These are phyloP conservation scores for Nepenthes alata DNA, from an alignment of 179 eudicot genomes.

Conservation along the genomic window DNA sequence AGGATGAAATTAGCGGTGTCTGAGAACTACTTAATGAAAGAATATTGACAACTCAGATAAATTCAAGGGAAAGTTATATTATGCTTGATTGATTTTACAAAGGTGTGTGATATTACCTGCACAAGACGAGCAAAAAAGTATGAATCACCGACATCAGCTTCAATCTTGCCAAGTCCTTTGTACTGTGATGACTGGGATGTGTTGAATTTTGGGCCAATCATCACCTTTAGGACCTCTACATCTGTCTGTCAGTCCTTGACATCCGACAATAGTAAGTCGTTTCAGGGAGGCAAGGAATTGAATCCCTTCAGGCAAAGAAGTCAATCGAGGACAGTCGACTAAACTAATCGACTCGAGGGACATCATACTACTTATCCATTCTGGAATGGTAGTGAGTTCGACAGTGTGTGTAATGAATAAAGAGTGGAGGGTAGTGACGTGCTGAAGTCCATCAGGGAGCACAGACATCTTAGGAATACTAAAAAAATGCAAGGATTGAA, in stretches of 20 bases:
- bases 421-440: conserved; percentile 1
- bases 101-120: too few relatives aligned
- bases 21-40: too few relatives aligned
- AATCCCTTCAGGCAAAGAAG: conserved; percentile 12
- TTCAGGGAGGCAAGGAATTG: conserved; percentile 14
- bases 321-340: not conserved
- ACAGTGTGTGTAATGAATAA: not conserved
- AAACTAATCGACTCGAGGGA: conserved; percentile 8
- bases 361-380: conserved; percentile 25
- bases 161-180: too few relatives aligned
- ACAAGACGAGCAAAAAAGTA: too few relatives aligned
- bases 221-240: not conserved
- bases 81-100: too few relatives aligned
- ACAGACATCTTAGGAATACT: not conserved
- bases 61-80: too few relatives aligned
- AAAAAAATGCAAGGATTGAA: not conserved
- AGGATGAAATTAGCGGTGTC: too few relatives aligned
- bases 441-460: conserved; percentile 8
- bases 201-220: conserved; percentile 7
- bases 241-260: not conserved
- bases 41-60: too few relatives aligned
- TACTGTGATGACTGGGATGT: not conserved
- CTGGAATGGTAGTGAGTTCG: conserved; percentile 1
- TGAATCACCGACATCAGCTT: too few relatives aligned
- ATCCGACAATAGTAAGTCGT: not conserved